Conservation (phyloP, 2,329 filamentous ascomycete genomes). For the Stagonosporopsis rhizophila region DNA sequence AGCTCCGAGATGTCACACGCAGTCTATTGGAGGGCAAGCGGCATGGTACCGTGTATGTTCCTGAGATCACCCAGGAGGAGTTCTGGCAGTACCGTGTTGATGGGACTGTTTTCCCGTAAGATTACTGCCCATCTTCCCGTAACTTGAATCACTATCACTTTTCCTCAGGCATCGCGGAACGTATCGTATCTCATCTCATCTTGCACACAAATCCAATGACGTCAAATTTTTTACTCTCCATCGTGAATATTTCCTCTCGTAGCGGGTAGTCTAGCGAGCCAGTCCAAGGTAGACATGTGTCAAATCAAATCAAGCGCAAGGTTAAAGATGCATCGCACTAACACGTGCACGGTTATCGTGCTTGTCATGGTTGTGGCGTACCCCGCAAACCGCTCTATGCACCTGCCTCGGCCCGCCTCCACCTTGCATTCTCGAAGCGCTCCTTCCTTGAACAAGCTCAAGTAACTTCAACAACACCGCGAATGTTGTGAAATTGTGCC, state of each 20-base stretch:
- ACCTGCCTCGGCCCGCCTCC: conserved; percentile 13
- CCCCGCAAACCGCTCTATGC: conserved; percentile 10
- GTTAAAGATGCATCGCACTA: not conserved
- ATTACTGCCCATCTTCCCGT: not conserved
- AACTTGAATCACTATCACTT: not conserved
- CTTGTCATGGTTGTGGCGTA: not conserved
- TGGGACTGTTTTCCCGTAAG: not conserved
- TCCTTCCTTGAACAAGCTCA: not conserved
- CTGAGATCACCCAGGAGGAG: not conserved
- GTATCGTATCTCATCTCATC: not conserved
- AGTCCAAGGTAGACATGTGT: not conserved
- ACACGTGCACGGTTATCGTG: not conserved
- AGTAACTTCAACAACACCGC: not conserved
- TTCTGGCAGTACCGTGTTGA: not conserved
- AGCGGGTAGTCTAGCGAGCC: not conserved
- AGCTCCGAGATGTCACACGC: not conserved
- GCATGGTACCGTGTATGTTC: not conserved
- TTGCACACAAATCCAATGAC: not conserved
- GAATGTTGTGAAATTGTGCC: too few species aligned
- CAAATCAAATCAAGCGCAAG: not conserved
- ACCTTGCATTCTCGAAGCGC: not conserved
- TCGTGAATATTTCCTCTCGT: not conserved
- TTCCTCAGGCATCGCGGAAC: not conserved
- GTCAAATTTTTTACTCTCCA: not conserved
- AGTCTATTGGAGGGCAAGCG: not conserved